Conservation (phyloP, 495 filamentous ascomycete species). For the Aspergillus nidulans region DNA sequence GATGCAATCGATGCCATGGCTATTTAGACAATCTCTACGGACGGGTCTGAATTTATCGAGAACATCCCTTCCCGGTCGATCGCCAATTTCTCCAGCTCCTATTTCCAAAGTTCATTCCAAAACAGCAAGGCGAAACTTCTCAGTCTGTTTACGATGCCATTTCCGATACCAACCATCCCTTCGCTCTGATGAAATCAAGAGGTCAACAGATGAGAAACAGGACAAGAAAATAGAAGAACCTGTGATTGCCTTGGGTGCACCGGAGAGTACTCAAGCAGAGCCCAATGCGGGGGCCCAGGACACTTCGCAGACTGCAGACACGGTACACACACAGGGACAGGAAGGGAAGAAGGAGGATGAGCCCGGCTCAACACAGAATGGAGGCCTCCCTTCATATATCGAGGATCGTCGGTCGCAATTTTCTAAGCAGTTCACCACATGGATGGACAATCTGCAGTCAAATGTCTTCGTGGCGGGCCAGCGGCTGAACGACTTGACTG, state of each 20-base stretch:
- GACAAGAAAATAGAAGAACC: constrained; percentile 15
- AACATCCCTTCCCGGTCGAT: constrained; percentile 20
- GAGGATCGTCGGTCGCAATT: constrained; percentile 68
- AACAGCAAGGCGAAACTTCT: constrained; percentile 28
- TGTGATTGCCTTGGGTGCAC: background rate
- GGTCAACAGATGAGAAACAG: constrained; percentile 18
- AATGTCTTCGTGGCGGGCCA: constrained; percentile 81
- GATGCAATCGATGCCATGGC: constrained; percentile 43
- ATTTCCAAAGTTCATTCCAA: constrained; percentile 18
- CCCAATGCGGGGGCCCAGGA: constrained; percentile 21
- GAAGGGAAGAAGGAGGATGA: constrained; percentile 7
- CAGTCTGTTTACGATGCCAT: constrained; percentile 38
- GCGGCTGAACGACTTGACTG: constrained; percentile 86
- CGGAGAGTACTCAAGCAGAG: constrained; percentile 17
- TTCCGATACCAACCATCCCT: constrained; percentile 26
- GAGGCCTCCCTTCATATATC: constrained; percentile 67
- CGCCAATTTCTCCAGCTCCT: constrained; percentile 14
- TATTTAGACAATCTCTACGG: constrained; percentile 37
- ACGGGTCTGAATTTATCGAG: constrained; percentile 25
- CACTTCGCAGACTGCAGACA: constrained; percentile 12
- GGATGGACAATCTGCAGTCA: constrained; percentile 88
- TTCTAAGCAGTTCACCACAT: constrained; percentile 64
- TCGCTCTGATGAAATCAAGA: constrained; percentile 25
- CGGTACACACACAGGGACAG: constrained; percentile 1
- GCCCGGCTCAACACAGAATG: constrained; percentile 7